Evolutionary conservation across 164 flowering plant species (phyloP), one percentile per base, ranked within the genome.

Genomic region (Nymphaea colorata): DNA sequence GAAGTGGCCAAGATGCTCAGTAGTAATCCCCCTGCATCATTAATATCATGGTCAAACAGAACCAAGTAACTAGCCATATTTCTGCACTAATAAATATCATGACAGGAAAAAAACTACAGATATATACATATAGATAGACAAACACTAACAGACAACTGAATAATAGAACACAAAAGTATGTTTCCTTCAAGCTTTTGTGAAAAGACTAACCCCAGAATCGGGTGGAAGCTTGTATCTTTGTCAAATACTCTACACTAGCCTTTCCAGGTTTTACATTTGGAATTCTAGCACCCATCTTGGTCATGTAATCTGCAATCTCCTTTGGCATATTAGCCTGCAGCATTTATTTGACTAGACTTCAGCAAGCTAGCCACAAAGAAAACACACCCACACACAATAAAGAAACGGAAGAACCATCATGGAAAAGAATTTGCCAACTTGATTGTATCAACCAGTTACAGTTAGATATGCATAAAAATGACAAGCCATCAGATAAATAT

Each of bases 201-300:
- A 61, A 61, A 17, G 2, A n/a, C 64, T 61, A 8, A 95, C 99
- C 99, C 99, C 99, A 95, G 77, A 95, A 95, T 47, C 98, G 92
- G 15, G 99, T 90, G 41, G 99, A 95, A 68, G 97, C 94, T 79
- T 95, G 99, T 61, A 92, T 81, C 79, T 86, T 87, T 43, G 96
- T 79, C 57, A 95, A 81, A 79, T 92, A 84, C 61, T 84, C 94
- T 59, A 95, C 78, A 61, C 98, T 90, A 69, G 97, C 94, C 75
- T 86, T 90, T 67, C 99, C 99, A 70, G 99, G 99, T 80, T 95
- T 95, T 75, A 95, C 74, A 64, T 82, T 84, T 67, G 99, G 98
- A 75, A 95, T 84, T 81, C 99, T 85, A 41, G 98, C 99, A 67
- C 98, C 99, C 92, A 92, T 95, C 82, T 90, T 92, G 68, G 87